Percentiles rank a stretch among this genome's conserved stretches.
phyloP scores from a whole-genome alignment of 1,284 basidiomycete species.

The Trametes polyzona region DNA sequence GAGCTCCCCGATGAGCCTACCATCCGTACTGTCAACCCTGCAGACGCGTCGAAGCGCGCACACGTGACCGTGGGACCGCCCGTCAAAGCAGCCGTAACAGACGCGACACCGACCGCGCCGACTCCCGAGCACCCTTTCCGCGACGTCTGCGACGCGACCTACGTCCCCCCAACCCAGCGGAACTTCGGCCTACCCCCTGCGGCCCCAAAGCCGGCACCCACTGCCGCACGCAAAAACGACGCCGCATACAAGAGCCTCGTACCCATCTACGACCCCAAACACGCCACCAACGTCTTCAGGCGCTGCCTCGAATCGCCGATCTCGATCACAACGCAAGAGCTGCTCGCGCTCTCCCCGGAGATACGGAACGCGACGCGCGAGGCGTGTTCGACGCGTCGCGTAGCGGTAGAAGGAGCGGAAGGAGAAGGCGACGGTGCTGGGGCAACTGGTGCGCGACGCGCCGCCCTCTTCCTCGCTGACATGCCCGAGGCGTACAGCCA shows the following conservation, averaged over 20 bases:
- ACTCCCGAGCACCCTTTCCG: conserved; percentile 7
- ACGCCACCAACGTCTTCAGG: conserved; percentile 10
- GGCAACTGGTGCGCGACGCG: neutral
- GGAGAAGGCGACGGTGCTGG: neutral
- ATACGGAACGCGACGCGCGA: conserved; percentile 5
- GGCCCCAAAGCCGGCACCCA: neutral
- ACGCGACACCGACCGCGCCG: neutral
- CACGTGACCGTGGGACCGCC: neutral
- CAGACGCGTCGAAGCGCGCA: neutral
- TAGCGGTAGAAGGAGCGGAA: neutral
- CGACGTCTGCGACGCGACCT: conserved; percentile 6
- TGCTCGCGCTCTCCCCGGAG: conserved; percentile 16
- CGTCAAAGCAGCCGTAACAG: too few relatives aligned
- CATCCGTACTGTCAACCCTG: neutral
- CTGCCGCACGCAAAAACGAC: neutral
- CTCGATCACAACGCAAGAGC: conserved; percentile 15
- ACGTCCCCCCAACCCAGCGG: conserved; percentile 3
- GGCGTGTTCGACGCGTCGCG: conserved; percentile 5
- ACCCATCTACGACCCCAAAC: conserved; percentile 14
- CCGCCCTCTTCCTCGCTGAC: neutral
- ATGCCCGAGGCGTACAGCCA: neutral
- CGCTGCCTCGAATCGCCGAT: conserved; percentile 14
- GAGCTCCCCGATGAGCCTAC: conserved; percentile 1
- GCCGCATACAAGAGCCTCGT: conserved; percentile 7
- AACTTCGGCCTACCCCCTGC: conserved; percentile 1